A percentile compares a stretch with the other conserved stretches of the same genome.
phyloP scores from a whole-genome alignment of 345 rosid genomes.

The Combretum micranthum region DNA sequence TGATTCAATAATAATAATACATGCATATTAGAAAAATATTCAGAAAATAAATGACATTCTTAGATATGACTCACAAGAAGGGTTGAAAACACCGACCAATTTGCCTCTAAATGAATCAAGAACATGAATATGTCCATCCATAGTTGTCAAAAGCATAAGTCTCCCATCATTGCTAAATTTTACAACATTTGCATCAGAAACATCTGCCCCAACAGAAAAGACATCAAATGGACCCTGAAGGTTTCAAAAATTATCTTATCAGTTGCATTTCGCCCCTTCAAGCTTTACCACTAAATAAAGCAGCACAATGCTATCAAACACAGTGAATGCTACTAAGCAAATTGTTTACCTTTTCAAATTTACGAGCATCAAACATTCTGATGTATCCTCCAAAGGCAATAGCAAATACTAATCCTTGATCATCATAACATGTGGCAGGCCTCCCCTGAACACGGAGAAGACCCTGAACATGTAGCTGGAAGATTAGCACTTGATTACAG shows the following conservation, averaged over 20 bases:
- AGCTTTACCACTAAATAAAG: neutral
- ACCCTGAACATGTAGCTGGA: constrained; percentile 29
- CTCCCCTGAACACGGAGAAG: constrained; percentile 79
- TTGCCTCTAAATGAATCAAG: constrained; percentile 83
- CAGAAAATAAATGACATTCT: neutral
- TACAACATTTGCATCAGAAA: constrained; percentile 77
- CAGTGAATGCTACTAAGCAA: neutral
- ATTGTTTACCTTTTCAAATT: constrained; percentile 74
- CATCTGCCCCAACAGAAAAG: constrained; percentile 81
- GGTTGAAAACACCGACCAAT: constrained; percentile 16
- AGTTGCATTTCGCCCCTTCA: neutral
- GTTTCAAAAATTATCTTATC: constrained; percentile 4
- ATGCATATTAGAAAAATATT: constrained; percentile 7
- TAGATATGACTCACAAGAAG: neutral
- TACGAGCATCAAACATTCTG: constrained; percentile 91
- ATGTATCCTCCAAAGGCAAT: constrained; percentile 90
- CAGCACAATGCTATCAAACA: neutral
- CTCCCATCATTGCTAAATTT: constrained; percentile 88
- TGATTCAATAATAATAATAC: constrained; percentile 18
- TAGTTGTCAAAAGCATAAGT: constrained; percentile 88
- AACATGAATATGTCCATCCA: constrained; percentile 83
- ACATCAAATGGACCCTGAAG: constrained; percentile 82
- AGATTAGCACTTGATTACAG: constrained; percentile 4
- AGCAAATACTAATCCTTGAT: constrained; percentile 87
- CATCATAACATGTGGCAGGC: constrained; percentile 96